Base-by-base conservation (phyloP, 805 yeast species). In the Pichia scutulata region DNA sequence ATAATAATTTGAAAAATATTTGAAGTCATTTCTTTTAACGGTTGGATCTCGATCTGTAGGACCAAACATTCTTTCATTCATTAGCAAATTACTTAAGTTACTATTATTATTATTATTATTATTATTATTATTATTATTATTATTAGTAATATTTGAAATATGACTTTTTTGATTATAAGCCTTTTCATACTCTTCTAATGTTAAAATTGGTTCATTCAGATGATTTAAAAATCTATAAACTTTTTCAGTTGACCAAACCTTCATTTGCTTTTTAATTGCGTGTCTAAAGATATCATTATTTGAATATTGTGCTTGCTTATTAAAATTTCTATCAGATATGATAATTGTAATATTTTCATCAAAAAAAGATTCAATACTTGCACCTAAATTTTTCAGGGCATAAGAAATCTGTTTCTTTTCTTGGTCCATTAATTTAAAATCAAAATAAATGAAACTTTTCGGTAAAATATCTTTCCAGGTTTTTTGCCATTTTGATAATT, bases 201-300 rank as follows among this genome's bases (percentile, higher is more conserved):
- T 63, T 4, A 63, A 63, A 18, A 62, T 52, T 13, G 66, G 60
- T 48, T 60, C 81, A 45, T 80, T 81, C 58, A 86, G 69, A 64
- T 86, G 80, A 53, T 74, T 77, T 64, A 89, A 73, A 60, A 90
- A 90, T 47, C 96, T 70, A 59, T 81, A 77, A 2, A 90, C 89
- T 65, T 90, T 92, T 50, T 88, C 95, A 59, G 79, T 82, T 39
- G 84, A 80, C 97, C 97, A 92, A 23, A 90, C 85, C 64, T 90
- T 88, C 65, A 85, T 77, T 53, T 79, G 80, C 47, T 74, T 75
- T 45, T 71, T 72, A 30, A 69, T 64, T 6, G 90, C 95, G 54
- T 80, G 76, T 48, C 77, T 72, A 57, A 89, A 76, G 9, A 88
- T 80, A 63, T 90, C 95, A 52, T 77, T 66, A 58, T 66, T 54